These are phyloP conservation scores for Citrus unshiu DNA, from an alignment of 345 rosid genomes.

Conservation along the genomic window DNA sequence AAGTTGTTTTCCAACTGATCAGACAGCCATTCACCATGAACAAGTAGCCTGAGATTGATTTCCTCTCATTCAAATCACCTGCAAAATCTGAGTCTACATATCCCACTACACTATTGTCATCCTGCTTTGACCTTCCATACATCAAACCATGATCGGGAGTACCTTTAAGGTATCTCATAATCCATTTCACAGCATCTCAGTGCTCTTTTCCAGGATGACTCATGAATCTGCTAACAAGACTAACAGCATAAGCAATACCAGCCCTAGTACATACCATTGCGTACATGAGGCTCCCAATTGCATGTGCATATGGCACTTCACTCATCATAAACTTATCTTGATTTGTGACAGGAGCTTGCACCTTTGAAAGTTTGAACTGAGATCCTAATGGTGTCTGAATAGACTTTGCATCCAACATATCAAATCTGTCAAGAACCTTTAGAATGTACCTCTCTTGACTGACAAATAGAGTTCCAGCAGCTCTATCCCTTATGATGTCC, in stretches of 20 bases:
- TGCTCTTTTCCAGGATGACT: not conserved
- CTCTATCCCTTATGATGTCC: too few species aligned
- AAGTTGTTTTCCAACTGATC: too few species aligned
- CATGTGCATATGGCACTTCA: too few species aligned
- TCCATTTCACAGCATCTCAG: not conserved
- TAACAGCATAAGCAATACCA: too few species aligned
- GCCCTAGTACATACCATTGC: too few species aligned
- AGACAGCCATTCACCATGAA: not conserved
- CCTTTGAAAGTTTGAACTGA: not conserved
- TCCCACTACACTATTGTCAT: fast-evolving
- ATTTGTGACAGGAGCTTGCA: too few species aligned
- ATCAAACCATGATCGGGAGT: not conserved
- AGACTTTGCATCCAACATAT: not conserved
- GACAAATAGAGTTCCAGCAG: too few species aligned
- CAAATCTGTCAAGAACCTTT: not conserved
- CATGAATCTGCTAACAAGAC: not conserved
- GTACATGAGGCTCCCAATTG: too few species aligned
- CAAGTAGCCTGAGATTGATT: not conserved
- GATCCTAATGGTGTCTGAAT: too few species aligned
- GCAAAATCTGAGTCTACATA: not conserved
- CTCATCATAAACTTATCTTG: not conserved
- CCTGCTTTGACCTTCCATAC: not conserved
- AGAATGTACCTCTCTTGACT: too few species aligned
- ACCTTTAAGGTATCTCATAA: not conserved
- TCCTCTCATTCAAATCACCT: too few species aligned